Percentiles rank a stretch among this genome's conserved stretches.
phyloP scores from a whole-genome alignment of 2,329 filamentous ascomycete species.

The Colletotrichum melonis region DNA sequence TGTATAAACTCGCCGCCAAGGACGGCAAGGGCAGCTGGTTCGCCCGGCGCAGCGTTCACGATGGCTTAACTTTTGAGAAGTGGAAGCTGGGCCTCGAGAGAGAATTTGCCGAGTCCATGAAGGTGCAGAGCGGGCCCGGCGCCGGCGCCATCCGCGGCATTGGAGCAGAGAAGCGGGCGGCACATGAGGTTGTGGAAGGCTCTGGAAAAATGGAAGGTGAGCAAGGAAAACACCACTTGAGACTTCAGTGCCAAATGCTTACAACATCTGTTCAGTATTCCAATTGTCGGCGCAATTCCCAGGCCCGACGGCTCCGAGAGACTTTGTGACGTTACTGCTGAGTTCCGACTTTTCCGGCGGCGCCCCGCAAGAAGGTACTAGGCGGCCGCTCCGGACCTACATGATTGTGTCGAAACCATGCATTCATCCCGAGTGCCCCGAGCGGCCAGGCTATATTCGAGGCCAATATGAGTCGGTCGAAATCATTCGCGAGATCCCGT shows the following conservation, averaged over 20 bases:
- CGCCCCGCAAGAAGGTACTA: constrained; percentile 38
- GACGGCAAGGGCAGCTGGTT: constrained; percentile 94
- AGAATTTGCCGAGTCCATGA: constrained; percentile 85
- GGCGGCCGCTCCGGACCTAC: constrained; percentile 73
- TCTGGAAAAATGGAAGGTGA: constrained; percentile 73
- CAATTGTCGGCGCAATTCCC: constrained; percentile 91
- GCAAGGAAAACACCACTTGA: constrained; percentile 17
- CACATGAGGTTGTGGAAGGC: constrained; percentile 67
- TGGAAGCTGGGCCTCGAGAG: constrained; percentile 82
- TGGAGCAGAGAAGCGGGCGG: constrained; percentile 81
- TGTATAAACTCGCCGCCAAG: constrained; percentile 83
- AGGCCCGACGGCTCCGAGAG: constrained; percentile 85
- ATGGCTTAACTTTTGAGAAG: constrained; percentile 78
- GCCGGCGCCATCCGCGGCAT: constrained; percentile 85
- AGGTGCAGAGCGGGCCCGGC: constrained; percentile 75
- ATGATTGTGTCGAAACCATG: constrained; percentile 92
- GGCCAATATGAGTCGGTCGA: constrained; percentile 94
- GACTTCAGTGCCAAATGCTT: constrained; percentile 24
- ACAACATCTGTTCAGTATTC: constrained; percentile 67
- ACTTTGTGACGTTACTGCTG: constrained; percentile 85
- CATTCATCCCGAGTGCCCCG: constrained; percentile 77
- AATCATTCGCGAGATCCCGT: constrained; percentile 84
- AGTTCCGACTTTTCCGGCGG: constrained; percentile 69
- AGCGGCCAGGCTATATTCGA: constrained; percentile 78
- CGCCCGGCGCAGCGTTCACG: constrained; percentile 84